Conservation (phyloP, 2,329 filamentous ascomycete species). For the Aspergillus sp. region DNA sequence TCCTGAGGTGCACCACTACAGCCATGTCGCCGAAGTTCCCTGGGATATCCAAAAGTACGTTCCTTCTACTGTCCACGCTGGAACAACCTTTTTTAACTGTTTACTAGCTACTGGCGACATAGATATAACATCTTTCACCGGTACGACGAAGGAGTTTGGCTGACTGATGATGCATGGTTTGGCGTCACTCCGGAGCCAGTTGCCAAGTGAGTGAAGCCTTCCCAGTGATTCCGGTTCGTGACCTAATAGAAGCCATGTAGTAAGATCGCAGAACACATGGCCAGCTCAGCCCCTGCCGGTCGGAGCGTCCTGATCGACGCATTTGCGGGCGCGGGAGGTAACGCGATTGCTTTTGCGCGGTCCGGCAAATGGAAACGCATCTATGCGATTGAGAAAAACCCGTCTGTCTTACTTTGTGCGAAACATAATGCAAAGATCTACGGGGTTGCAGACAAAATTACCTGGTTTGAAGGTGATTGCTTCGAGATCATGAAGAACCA, state of each 20-base stretch:
- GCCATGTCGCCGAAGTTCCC: slow-evolving; percentile 67
- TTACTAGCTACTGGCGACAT: slow-evolving; percentile 79
- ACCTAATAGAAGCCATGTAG: slow-evolving; percentile 38
- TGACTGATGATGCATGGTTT: slow-evolving; percentile 96
- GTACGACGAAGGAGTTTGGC: slow-evolving; percentile 82
- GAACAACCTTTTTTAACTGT: slow-evolving; percentile 8
- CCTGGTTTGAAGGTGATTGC: slow-evolving; percentile 83
- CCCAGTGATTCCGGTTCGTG: background rate
- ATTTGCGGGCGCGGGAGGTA: slow-evolving; percentile 90
- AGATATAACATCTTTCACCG: slow-evolving; percentile 81
- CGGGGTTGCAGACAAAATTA: slow-evolving; percentile 73
- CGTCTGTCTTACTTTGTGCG: slow-evolving; percentile 77
- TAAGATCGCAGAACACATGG: slow-evolving; percentile 72
- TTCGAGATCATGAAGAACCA: slow-evolving; percentile 65
- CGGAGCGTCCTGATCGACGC: slow-evolving; percentile 76
- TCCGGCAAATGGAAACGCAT: slow-evolving; percentile 76
- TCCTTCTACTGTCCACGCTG: background rate
- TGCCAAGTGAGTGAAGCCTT: slow-evolving; percentile 62
- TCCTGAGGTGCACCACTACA: slow-evolving; percentile 65
- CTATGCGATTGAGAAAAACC: slow-evolving; percentile 84
- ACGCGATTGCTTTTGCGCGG: slow-evolving; percentile 89
- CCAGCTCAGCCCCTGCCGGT: slow-evolving; percentile 49
- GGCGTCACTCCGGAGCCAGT: slow-evolving; percentile 93
- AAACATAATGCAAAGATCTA: slow-evolving; percentile 89
- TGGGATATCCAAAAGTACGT: slow-evolving; percentile 79